Percentiles rank a stretch among this genome's conserved stretches.
Conservation (phyloP, 2,329 filamentous ascomycete species). For the Penicillium sclerotigenum region DNA sequence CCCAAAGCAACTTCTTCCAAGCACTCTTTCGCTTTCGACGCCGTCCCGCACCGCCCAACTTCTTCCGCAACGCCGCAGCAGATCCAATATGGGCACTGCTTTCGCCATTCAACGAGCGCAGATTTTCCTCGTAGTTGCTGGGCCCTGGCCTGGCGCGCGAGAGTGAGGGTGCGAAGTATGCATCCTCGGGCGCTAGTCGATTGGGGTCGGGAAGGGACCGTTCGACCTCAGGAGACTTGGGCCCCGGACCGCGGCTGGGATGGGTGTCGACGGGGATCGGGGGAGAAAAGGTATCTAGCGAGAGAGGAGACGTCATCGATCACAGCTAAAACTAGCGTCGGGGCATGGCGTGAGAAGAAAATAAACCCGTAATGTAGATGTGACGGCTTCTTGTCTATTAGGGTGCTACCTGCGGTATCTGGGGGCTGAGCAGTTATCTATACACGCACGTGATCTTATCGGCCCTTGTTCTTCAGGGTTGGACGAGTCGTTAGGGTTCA, state of each 20-base stretch:
- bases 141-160: conserved; percentile 50
- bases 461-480: background rate
- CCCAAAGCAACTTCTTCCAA: conserved; percentile 97
- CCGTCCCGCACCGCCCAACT: conserved; percentile 57
- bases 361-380: background rate
- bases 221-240: conserved; percentile 36
- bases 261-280: conserved; percentile 48
- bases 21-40: conserved; percentile 67
- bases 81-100: conserved; percentile 40
- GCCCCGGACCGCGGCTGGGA: conserved; percentile 40
- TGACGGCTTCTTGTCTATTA: conserved; percentile 1
- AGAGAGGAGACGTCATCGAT: conserved; percentile 35
- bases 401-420: conserved; percentile 11
- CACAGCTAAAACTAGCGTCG: conserved; percentile 24
- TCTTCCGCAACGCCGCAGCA: conserved; percentile 45
- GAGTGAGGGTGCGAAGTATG: conserved; percentile 63
- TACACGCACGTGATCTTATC: background rate
- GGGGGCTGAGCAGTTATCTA: conserved; percentile 2
- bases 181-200: conserved; percentile 79
- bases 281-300: conserved; percentile 40
- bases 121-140: conserved; percentile 37
- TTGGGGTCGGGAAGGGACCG: conserved; percentile 56
- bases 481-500: background rate
- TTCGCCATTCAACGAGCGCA: conserved; percentile 38
- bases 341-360: conserved; percentile 26